Evolutionary conservation across 2,329 filamentous ascomycete genomes (phyloP).

Genomic region (Thielaviopsis populi): DNA sequence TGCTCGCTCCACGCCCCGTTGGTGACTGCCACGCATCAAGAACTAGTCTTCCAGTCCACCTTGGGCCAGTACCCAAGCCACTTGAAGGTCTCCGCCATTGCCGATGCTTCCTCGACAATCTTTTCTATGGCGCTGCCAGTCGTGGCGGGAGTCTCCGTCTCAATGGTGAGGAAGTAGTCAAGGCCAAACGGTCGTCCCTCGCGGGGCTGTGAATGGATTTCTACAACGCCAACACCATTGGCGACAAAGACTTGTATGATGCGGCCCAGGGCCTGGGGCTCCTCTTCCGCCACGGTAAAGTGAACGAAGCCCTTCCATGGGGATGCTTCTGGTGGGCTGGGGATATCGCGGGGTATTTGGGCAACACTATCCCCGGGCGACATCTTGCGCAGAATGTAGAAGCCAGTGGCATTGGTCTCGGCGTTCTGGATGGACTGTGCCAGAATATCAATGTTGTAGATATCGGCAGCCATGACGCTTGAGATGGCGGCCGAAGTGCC

Average conservation of each 20-base stretch:
- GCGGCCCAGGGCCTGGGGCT: constrained; percentile 6
- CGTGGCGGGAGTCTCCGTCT: constrained; percentile 10
- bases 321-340: neutral
- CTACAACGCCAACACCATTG: constrained; percentile 7
- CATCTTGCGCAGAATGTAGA: constrained; percentile 47
- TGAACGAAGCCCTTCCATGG: constrained; percentile 14
- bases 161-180: constrained; percentile 14
- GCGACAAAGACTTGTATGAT: constrained; percentile 6
- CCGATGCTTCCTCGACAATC: constrained; percentile 42
- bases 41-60: constrained; percentile 11
- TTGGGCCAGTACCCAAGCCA: constrained; percentile 53
- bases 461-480: constrained; percentile 54
- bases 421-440: constrained; percentile 56
- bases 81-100: constrained; percentile 45
- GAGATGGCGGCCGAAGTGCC: constrained; percentile 63
- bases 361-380: constrained; percentile 16
- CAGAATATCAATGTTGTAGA: constrained; percentile 54
- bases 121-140: constrained; percentile 31
- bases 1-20: neutral
- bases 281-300: constrained; percentile 8
- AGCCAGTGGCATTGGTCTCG: constrained; percentile 63
- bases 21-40: neutral
- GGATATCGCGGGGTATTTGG: constrained; percentile 13
- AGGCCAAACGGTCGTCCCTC: constrained; percentile 14
- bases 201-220: constrained; percentile 13